phyloP scores from a whole-genome alignment of 1,284 basidiomycete species.

The Microbotryum scabiosae region DNA sequence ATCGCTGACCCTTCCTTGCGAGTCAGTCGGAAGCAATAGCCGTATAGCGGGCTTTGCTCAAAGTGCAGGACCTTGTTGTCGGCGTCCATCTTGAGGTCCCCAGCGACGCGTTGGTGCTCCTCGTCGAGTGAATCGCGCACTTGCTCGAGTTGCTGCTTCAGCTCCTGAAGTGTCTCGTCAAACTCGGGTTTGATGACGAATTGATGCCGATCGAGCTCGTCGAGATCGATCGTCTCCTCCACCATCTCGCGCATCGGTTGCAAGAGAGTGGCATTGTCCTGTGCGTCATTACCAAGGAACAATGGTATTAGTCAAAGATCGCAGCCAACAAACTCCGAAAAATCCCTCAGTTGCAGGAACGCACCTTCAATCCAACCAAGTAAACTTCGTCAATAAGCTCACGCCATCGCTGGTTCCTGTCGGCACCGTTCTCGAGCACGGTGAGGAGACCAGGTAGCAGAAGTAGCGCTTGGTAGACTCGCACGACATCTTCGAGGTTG shows the following conservation, averaged over 20 bases:
- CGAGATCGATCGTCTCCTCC: conserved; percentile 86
- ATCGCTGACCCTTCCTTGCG: conserved; percentile 74
- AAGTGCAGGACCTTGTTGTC: conserved; percentile 88
- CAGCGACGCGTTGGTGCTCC: conserved; percentile 66
- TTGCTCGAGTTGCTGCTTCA: conserved; percentile 59
- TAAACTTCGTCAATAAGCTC: conserved; percentile 61
- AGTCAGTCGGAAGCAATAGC: conserved; percentile 87
- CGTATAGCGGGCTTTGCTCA: conserved; percentile 83
- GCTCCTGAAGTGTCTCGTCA: conserved; percentile 61
- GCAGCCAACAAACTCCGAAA: neutral
- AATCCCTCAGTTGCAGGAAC: conserved; percentile 23
- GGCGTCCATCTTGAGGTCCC: conserved; percentile 71
- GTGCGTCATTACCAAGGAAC: neutral
- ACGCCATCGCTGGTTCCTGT: conserved; percentile 45
- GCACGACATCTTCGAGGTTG: conserved; percentile 86
- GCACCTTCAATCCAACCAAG: conserved; percentile 54
- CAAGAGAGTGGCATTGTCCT: conserved; percentile 59
- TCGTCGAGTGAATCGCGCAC: conserved; percentile 73
- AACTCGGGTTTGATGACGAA: conserved; percentile 91
- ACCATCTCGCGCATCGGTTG: conserved; percentile 86
- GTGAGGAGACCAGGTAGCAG: conserved; percentile 69
- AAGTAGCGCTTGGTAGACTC: conserved; percentile 82
- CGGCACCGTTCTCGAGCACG: conserved; percentile 45
- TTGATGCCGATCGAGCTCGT: conserved; percentile 71
- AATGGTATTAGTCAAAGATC: neutral